Base-by-base conservation (phyloP, 805 yeast genomes). In the Ogataea degrootiae region DNA sequence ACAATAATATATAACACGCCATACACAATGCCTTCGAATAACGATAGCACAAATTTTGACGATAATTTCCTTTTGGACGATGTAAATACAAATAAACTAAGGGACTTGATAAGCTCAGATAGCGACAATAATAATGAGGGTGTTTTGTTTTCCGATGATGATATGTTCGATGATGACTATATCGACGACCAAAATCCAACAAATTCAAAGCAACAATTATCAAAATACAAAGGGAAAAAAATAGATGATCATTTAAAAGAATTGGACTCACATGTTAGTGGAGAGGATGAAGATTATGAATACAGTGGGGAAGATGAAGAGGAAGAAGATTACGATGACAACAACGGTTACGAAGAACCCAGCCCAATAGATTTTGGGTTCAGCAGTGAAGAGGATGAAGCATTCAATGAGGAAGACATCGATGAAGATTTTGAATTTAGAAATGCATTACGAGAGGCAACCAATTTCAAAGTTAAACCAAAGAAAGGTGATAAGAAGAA, bases 401-500 rank as follows among this genome's bases (percentile, higher is more conserved):
- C 50, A 8, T 56, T 61, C 34, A 59, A 63, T 42, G 67, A 65
- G 23, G 66, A 53, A 49, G 70, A 54, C 63, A 67, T 45, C 63
- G 75, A 57, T 50, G 79, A 75, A 37, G 73, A 74, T 41, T 69
- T 69, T 54, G 68, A 69, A 50, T 79, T 84, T 52, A 71, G 77
- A 67, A 81, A 84, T 59, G 85, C 85, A 0, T 70, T 86, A 45
- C 71, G 87, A 59, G 83, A 76, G 46, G 92, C 88, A 0, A 76
- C 80, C 41, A 83, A 83, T 54, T 82, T 85, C 65, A 77, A 73
- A 55, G 70, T 72, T 1, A 80, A 74, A 56, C 67, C 69, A 44
- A 61, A 63, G 51, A 67, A 67, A 55, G 60, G 67, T 53, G 47
- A 65, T 51, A 43, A 45, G 53, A 68, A 58, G 54, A 65, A n/a